phyloP scores from a whole-genome alignment of 768 basidiomycete genomes.

The Neoboletus brunneissimus region DNA sequence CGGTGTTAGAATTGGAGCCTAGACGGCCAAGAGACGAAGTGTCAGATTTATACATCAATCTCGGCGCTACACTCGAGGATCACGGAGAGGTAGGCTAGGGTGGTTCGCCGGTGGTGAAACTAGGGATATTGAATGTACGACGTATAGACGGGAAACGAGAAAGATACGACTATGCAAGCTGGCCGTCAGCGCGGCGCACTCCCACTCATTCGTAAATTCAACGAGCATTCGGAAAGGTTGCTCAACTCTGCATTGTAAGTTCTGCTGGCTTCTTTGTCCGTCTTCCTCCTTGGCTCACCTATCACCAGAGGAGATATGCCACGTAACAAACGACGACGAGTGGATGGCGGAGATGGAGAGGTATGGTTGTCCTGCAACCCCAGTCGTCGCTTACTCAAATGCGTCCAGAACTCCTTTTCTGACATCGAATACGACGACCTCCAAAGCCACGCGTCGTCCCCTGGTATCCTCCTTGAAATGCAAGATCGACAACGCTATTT shows the following conservation, averaged over 20 bases:
- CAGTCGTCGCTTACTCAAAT: background rate
- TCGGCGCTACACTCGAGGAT: conserved; percentile 88
- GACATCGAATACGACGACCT: conserved; percentile 88
- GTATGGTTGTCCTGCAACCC: conserved; percentile 32
- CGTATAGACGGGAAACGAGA: conserved; percentile 78
- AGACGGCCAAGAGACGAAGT: conserved; percentile 60
- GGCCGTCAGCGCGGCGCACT: conserved; percentile 84
- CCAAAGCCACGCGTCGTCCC: conserved; percentile 59
- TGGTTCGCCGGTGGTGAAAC: background rate
- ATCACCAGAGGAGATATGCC: conserved; percentile 50
- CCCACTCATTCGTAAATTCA: conserved; percentile 94
- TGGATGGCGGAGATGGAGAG: conserved; percentile 41
- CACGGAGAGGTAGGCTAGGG: conserved; percentile 67
- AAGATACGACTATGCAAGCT: conserved; percentile 93
- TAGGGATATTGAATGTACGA: background rate
- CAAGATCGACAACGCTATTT: conserved; percentile 82
- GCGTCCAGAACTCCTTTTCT: conserved; percentile 34
- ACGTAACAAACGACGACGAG: conserved; percentile 58
- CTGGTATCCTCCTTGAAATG: conserved; percentile 82
- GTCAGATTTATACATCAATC: conserved; percentile 77
- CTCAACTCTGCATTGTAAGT: conserved; percentile 74
- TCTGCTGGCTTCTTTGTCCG: conserved; percentile 1
- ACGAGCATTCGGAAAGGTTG: conserved; percentile 92
- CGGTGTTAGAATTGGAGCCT: conserved; percentile 67
- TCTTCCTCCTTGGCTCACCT: background rate